These are phyloP conservation scores for Erodium chrysanthum DNA, from an alignment of 441 rosid genomes.

Conservation along the genomic window DNA sequence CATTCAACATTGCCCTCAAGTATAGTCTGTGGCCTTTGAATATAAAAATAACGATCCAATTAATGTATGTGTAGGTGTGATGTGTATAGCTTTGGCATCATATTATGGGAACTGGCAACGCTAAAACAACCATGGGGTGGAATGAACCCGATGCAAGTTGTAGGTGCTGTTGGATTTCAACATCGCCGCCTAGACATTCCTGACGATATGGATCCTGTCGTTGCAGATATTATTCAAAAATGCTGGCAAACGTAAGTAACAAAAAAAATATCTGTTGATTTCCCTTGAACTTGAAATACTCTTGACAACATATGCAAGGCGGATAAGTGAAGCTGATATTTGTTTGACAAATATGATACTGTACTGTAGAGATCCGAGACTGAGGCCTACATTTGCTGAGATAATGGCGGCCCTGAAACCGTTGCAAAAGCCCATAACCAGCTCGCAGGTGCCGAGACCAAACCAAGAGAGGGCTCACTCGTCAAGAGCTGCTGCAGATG, in stretches of 20 bases:
- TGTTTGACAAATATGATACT: background rate
- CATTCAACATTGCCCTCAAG: background rate
- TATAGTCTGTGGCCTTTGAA: too few relatives aligned
- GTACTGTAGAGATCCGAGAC: constrained; percentile 55
- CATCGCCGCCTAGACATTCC: constrained; percentile 93
- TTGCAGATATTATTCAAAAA: constrained; percentile 61
- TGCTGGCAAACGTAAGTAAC: constrained; percentile 99
- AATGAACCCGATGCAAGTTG: constrained; percentile 99
- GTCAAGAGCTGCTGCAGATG: constrained; percentile 10
- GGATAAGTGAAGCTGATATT: background rate
- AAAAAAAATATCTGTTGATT: too few relatives aligned
- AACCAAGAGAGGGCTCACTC: constrained; percentile 25
- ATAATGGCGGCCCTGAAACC: constrained; percentile 40
- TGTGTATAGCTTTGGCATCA: constrained; percentile 90
- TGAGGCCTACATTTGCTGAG: constrained; percentile 22
- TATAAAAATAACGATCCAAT: too few relatives aligned
- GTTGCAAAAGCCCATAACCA: constrained; percentile 64
- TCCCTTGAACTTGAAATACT: too few relatives aligned
- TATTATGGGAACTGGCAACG: constrained; percentile 84
- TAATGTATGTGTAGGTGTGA: constrained; percentile 55
- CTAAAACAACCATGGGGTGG: constrained; percentile 91
- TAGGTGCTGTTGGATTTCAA: constrained; percentile 96
- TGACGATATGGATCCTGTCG: constrained; percentile 51
- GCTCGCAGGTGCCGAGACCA: constrained; percentile 28
- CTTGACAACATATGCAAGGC: background rate